Evolutionary conservation across 192 early-diverging fungal species (phyloP).

Genomic region (Coemansia guatemalensis): DNA sequence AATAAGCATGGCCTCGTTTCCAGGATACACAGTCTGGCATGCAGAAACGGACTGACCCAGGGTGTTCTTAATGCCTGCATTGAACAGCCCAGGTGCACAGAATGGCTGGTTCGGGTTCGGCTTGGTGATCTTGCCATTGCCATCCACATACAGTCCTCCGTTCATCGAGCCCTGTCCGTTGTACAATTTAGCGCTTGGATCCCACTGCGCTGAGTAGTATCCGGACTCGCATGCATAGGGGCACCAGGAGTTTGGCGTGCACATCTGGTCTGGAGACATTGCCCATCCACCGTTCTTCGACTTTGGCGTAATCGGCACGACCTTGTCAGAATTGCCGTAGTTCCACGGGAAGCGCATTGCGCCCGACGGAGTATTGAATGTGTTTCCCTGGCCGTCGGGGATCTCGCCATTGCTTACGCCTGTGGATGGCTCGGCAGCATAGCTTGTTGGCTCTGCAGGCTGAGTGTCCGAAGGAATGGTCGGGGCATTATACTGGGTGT

Average conservation of each 20-base stretch:
- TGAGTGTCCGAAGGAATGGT: neutral
- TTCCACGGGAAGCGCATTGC: slow-evolving; percentile 52
- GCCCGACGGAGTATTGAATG: slow-evolving; percentile 28
- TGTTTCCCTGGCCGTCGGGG: slow-evolving; percentile 46
- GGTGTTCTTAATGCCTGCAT: slow-evolving; percentile 36
- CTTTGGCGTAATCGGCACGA: slow-evolving; percentile 36
- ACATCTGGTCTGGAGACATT: slow-evolving; percentile 52
- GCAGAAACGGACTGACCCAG: slow-evolving; percentile 44
- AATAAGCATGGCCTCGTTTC: slow-evolving; percentile 55
- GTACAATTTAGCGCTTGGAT: slow-evolving; percentile 23
- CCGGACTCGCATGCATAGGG: slow-evolving; percentile 49
- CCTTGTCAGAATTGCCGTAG: slow-evolving; percentile 38
- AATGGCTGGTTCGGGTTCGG: slow-evolving; percentile 36
- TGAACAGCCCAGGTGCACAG: slow-evolving; percentile 37
- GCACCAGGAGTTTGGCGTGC: slow-evolving; percentile 36
- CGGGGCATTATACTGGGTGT: neutral
- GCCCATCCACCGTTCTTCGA: slow-evolving; percentile 47
- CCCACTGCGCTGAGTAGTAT: slow-evolving; percentile 53
- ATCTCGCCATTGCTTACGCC: slow-evolving; percentile 13
- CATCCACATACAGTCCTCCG: slow-evolving; percentile 41
- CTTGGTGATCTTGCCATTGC: slow-evolving; percentile 29
- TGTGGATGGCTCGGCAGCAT: too few relatives aligned
- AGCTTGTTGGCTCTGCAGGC: slow-evolving; percentile 5
- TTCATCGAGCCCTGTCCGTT: slow-evolving; percentile 51
- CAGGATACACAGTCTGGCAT: slow-evolving; percentile 52